These are phyloP conservation scores for Populus hybrid DNA, from an alignment of 441 rosid species.

Conservation along the genomic window DNA sequence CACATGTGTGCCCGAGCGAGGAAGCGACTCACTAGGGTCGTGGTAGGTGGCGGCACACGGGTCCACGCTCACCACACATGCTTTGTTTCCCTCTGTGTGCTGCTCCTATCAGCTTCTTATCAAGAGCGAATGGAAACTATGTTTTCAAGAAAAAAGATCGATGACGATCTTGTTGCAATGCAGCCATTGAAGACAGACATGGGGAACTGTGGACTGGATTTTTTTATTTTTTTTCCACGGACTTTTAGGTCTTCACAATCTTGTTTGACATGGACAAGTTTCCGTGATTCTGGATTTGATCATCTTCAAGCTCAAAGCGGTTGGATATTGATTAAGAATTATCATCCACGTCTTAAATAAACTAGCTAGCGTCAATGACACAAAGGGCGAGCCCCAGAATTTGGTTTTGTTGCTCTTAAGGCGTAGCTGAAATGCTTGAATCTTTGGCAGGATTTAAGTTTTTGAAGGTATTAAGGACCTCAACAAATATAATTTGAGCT, in stretches of 20 bases:
- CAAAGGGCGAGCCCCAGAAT: too few relatives aligned
- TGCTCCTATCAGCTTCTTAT: background rate
- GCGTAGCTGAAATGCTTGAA: too few relatives aligned
- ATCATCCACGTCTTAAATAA: background rate
- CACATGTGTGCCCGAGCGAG: background rate
- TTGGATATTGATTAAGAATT: background rate
- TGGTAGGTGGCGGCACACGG: slow-evolving; percentile 33
- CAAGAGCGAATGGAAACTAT: background rate
- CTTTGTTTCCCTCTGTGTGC: background rate
- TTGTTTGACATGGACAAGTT: slow-evolving; percentile 8
- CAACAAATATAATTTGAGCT: too few relatives aligned
- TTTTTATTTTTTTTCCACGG: background rate
- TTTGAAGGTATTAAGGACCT: too few relatives aligned
- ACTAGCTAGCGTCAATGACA: too few relatives aligned
- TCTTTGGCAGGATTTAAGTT: too few relatives aligned
- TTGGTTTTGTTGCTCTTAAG: too few relatives aligned
- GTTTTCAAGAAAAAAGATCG: slow-evolving; percentile 1
- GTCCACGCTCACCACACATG: slow-evolving; percentile 9
- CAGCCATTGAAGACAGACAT: background rate
- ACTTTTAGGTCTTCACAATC: background rate
- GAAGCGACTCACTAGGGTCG: slow-evolving; percentile 12
- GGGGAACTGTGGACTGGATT: slow-evolving; percentile 8
- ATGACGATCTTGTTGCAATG: background rate
- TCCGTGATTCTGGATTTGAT: slow-evolving; percentile 29
- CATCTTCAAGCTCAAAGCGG: background rate